Conservation (phyloP, 2,329 filamentous ascomycete genomes). For the Huntiella bhutanensis region DNA sequence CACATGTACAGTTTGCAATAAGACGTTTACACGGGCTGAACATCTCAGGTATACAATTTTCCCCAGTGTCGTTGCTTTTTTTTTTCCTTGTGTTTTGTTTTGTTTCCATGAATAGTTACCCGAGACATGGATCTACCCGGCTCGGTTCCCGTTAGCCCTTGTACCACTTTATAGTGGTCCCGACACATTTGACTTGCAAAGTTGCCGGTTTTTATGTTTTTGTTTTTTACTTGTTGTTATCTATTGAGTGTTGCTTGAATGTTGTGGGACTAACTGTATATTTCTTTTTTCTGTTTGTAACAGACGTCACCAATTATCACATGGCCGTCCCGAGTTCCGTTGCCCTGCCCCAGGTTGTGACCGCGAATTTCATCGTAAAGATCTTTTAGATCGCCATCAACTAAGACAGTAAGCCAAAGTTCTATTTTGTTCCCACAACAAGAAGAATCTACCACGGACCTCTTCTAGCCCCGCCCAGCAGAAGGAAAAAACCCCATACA, state of each 20-base stretch:
- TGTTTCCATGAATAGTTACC: no score
- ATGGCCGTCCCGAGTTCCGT: conserved; percentile 31
- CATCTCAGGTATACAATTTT: conserved; percentile 32
- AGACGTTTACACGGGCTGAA: conserved; percentile 45
- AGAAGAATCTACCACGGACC: no score
- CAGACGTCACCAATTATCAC: conserved; percentile 42
- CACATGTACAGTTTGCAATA: conserved; percentile 23
- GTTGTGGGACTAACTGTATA: no score
- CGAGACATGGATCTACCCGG: no score
- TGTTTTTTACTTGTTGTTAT: neutral
- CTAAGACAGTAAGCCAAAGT: conserved; percentile 20
- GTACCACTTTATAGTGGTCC: no score
- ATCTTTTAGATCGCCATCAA: conserved; percentile 39
- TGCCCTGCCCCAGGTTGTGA: conserved; percentile 36
- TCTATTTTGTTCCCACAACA: no score
- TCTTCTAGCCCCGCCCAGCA: no score
- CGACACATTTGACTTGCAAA: no score
- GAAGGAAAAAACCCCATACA: no score
- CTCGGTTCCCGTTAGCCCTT: no score
- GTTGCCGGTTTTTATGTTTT: neutral
- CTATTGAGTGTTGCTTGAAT: no score
- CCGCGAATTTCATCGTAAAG: conserved; percentile 37
- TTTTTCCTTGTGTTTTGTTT: no score
- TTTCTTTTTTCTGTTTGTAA: neutral
- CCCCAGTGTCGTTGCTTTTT: neutral